Base-by-base conservation (phyloP, 2,329 filamentous ascomycete species). In the Alternaria gaisen region DNA sequence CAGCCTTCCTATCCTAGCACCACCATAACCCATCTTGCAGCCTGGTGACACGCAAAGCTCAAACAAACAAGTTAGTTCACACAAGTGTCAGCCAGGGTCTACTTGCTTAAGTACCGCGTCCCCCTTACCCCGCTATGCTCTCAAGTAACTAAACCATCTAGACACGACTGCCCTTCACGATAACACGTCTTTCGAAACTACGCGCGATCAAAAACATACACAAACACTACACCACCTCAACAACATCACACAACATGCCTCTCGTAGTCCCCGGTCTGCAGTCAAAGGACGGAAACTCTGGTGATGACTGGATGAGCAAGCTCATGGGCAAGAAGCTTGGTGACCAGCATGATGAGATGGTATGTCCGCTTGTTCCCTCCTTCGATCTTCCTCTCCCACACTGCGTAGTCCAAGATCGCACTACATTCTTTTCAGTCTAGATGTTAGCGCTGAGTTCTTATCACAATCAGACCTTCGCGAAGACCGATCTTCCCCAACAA, bases 241-340 rank as follows among this genome's bases (percentile, higher is more conserved):
- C 12, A 57, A 24, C 46, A 18, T 61, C 46, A 43, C 36, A 11
- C 40, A 78, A 69, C 22, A 85, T 85, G 83, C 83, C 83, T 77
- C 82, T 85, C 74, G 82, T 85, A 61, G 79, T 84, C 14, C 83
- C 83, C 43, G 82, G 81, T 55, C 66, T 83, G 40, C 77, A 77
- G 72, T 78, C 75, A 71, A 79, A 75, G 38, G 69, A 70, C 22
- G 73, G 73, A 53, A 67, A 66, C 60, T 66, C 69, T 22, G 72
- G 77, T 56, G 62, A 77, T 11, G 75, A 83, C 56, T 85, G 83
- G 83, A 74, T 76, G 72, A 79, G 75, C 67, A 80, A 84, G 77
- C 76, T 85, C 22, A 78, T 81, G 70, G 83, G 83, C 66, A 85
- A 85, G 81, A 84, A 83, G 72, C 71, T 85, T 38, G 83, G 83